Percentiles rank a stretch among this genome's conserved stretches.
phyloP scores from a whole-genome alignment of 176 grass and related monocot species.

The Rhynchospora pubera region DNA sequence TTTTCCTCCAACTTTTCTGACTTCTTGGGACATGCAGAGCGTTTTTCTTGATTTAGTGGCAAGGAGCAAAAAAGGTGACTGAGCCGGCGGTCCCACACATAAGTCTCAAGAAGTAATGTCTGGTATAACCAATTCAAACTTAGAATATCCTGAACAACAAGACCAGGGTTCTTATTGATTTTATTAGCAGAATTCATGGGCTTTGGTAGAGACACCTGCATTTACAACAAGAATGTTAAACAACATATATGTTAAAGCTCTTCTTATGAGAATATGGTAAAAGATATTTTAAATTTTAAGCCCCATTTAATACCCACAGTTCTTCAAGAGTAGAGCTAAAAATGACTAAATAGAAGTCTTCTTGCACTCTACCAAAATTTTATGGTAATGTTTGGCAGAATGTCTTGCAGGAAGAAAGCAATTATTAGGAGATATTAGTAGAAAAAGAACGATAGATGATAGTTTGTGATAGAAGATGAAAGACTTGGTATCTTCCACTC shows the following conservation, averaged over 20 bases:
- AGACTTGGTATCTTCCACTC: background rate
- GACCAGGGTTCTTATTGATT: slow-evolving; percentile 3
- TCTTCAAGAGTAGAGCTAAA: background rate
- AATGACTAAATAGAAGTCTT: too few species aligned
- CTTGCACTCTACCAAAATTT: background rate
- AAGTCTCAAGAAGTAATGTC: slow-evolving; percentile 60
- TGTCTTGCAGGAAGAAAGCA: background rate
- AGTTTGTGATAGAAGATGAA: background rate
- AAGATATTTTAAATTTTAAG: background rate
- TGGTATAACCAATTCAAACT: slow-evolving; percentile 78
- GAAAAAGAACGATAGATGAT: background rate
- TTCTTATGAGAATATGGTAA: background rate
- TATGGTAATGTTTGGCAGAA: background rate
- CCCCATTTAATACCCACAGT: background rate
- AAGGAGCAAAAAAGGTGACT: slow-evolving; percentile 44
- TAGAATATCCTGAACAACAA: slow-evolving; percentile 43
- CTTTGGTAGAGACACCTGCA: slow-evolving; percentile 14
- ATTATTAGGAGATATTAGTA: background rate
- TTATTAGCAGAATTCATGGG: background rate
- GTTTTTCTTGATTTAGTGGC: slow-evolving; percentile 15
- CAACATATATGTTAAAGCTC: background rate
- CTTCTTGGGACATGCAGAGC: background rate
- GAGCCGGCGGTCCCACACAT: slow-evolving; percentile 81
- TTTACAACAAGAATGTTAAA: background rate
- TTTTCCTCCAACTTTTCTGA: background rate